These are phyloP conservation scores for Lactifluus echinatus DNA, from an alignment of 768 basidiomycete species.

Conservation along the genomic window DNA sequence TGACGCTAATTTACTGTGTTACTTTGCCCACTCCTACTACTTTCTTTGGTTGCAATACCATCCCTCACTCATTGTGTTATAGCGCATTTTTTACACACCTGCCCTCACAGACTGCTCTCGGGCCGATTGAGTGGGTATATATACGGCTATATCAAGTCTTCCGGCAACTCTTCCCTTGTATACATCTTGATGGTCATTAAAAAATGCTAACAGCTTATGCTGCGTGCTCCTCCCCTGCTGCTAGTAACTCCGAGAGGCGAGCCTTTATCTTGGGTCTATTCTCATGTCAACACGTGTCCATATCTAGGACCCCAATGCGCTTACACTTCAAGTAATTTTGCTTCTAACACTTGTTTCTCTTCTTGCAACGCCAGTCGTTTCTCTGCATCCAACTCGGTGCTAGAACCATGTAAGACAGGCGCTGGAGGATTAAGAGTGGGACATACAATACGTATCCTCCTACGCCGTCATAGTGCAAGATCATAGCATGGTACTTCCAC, in stretches of 20 bases:
- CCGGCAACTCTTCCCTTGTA: neutral
- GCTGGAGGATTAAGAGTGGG: neutral
- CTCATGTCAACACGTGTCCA: conserved; percentile 4
- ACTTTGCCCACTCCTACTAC: neutral
- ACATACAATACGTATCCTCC: conserved; percentile 93
- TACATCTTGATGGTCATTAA: neutral
- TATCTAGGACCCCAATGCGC: conserved; percentile 26
- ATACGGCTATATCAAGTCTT: neutral
- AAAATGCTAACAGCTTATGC: neutral
- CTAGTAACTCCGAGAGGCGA: conserved; percentile 58
- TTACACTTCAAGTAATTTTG: conserved; percentile 80
- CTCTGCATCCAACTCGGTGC: conserved; percentile 85
- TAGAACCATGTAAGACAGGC: conserved; percentile 26
- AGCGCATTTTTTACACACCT: neutral
- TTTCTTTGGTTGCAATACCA: neutral
- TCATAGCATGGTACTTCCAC: conserved; percentile 87
- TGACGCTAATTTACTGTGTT: neutral
- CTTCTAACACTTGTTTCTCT: conserved; percentile 85
- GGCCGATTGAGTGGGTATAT: neutral
- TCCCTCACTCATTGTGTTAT: neutral
- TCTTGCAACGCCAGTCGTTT: conserved; percentile 85
- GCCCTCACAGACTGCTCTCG: neutral
- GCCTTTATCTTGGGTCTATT: conserved; percentile 73
- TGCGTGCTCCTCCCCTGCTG: conserved; percentile 22
- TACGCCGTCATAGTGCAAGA: conserved; percentile 88